Evolutionary conservation across 1,284 basidiomycete genomes (phyloP).

Genomic region (Puccinia hordei): DNA sequence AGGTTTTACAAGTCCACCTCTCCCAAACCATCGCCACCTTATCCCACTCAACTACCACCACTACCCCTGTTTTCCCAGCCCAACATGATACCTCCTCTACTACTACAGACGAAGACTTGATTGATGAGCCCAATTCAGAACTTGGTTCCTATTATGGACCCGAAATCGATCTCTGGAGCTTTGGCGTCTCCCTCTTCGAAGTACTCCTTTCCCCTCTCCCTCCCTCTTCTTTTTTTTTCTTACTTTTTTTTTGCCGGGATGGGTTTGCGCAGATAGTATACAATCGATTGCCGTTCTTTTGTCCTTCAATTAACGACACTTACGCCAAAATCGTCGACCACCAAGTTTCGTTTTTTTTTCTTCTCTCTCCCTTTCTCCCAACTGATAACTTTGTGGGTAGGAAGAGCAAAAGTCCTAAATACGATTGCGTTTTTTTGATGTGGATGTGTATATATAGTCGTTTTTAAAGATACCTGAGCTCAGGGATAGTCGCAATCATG

Average conservation of each 20-base stretch:
- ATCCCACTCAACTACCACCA: constrained; percentile 6
- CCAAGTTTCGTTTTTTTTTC: background rate
- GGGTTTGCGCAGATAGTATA: constrained; percentile 4
- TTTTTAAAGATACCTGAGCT: background rate
- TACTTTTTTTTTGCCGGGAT: background rate
- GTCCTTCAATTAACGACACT: constrained; percentile 19
- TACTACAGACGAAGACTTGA: too few species aligned
- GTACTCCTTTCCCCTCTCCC: constrained; percentile 31
- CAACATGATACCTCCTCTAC: too few species aligned
- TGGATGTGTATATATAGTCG: too few species aligned
- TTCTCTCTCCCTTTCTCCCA: background rate
- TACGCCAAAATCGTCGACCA: constrained; percentile 30
- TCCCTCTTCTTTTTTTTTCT: background rate
- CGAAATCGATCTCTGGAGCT: constrained; percentile 91
- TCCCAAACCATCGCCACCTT: constrained; percentile 65
- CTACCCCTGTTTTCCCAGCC: constrained; percentile 52
- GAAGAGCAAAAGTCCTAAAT: background rate
- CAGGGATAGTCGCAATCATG: background rate
- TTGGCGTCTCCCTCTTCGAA: constrained; percentile 77
- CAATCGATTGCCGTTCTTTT: constrained; percentile 8
- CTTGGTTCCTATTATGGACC: constrained; percentile 66
- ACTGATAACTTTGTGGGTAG: too few species aligned
- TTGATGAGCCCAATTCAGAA: constrained; percentile 19
- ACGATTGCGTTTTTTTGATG: too few species aligned
- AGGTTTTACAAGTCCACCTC: constrained; percentile 79